phyloP scores from a whole-genome alignment of 257 asterid genomes.

The Gentiana dahurica region DNA sequence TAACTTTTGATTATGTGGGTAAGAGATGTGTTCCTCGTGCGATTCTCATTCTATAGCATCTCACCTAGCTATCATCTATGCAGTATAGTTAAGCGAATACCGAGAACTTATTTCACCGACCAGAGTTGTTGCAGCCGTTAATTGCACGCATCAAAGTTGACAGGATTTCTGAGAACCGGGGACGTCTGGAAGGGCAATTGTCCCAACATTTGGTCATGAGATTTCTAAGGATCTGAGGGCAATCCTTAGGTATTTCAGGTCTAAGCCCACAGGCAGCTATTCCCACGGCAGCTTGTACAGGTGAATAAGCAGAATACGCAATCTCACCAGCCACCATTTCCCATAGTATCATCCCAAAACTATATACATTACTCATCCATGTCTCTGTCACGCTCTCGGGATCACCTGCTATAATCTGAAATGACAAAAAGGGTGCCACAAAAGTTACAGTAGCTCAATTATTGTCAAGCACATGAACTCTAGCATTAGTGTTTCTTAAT shows the following conservation, averaged over 20 bases:
- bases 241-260: slow-evolving; percentile 80
- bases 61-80: too few relatives aligned
- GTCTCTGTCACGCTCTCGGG: slow-evolving; percentile 85
- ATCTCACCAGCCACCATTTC: slow-evolving; percentile 83
- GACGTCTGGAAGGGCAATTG: slow-evolving; percentile 75
- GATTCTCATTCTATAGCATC: too few relatives aligned
- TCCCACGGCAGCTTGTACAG: slow-evolving; percentile 98
- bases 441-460: too few relatives aligned
- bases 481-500: background rate
- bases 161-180: slow-evolving; percentile 67
- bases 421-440: background rate
- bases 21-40: too few relatives aligned
- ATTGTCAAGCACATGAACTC: too few relatives aligned
- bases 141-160: slow-evolving; percentile 39
- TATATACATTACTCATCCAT: slow-evolving; percentile 93
- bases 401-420: slow-evolving; percentile 91
- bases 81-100: background rate
- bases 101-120: slow-evolving; percentile 27
- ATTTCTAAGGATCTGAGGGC: slow-evolving; percentile 61
- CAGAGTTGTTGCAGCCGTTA: slow-evolving; percentile 18
- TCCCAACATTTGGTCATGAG: slow-evolving; percentile 92
- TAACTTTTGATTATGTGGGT: too few relatives aligned
- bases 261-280: slow-evolving; percentile 98
- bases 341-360: slow-evolving; percentile 92
- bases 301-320: slow-evolving; percentile 92